Conservation (phyloP, 2,329 filamentous ascomycete species). For the Penicillium sp. region DNA sequence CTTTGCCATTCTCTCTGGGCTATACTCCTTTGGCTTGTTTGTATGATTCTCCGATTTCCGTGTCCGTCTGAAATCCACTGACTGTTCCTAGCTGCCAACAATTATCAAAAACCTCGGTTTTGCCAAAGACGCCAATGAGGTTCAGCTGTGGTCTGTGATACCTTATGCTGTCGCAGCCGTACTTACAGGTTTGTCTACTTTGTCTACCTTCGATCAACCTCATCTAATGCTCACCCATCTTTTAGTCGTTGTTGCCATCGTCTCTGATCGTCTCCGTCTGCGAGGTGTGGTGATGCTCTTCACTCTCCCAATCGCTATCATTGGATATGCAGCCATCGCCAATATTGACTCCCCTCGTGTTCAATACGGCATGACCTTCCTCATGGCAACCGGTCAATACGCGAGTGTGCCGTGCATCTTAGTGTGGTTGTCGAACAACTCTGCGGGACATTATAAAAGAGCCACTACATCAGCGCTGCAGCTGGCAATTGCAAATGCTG, state of each 20-base stretch:
- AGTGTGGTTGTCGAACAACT: conserved; percentile 67
- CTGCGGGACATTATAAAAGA: conserved; percentile 66
- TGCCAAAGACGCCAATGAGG: conserved; percentile 54
- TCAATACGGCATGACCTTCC: conserved; percentile 64
- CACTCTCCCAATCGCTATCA: conserved; percentile 62
- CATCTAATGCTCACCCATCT: conserved; percentile 5
- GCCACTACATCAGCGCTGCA: conserved; percentile 65
- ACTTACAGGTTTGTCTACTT: conserved; percentile 48
- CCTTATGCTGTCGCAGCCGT: conserved; percentile 61
- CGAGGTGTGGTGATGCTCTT: conserved; percentile 62
- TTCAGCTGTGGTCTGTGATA: conserved; percentile 63
- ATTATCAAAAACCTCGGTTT: conserved; percentile 60
- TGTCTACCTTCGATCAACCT: conserved; percentile 5
- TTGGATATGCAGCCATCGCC: conserved; percentile 63
- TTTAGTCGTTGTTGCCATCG: conserved; percentile 44
- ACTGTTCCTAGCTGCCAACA: conserved; percentile 53
- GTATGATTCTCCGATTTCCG: conserved; percentile 34
- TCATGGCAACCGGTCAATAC: conserved; percentile 66
- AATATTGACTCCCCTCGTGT: conserved; percentile 51
- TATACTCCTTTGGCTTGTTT: conserved; percentile 65
- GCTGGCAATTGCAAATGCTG: conserved; percentile 64
- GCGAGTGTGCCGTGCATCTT: conserved; percentile 61
- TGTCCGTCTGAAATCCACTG: not conserved
- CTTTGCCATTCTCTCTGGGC: conserved; percentile 56
- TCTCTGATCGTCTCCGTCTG: conserved; percentile 60